A percentile compares a stretch with the other conserved stretches of the same genome.
These are phyloP conservation scores for Hypoxylon sp. DNA, from an alignment of 2,329 filamentous ascomycete species.

Conservation along the genomic window DNA sequence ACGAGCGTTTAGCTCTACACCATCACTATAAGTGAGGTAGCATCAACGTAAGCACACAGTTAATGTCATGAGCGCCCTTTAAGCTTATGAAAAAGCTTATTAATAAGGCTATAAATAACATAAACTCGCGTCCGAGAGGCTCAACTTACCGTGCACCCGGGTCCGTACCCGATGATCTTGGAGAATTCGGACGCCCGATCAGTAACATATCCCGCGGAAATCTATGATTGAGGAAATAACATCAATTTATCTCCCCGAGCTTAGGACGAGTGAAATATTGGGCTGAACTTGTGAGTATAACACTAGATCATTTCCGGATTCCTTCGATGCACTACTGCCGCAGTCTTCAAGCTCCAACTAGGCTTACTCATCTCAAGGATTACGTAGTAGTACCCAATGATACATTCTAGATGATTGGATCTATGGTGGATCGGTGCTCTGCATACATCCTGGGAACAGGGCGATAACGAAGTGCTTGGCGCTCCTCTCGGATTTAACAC, in stretches of 20 bases:
- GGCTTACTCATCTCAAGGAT: neutral
- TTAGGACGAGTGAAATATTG: neutral
- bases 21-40: neutral
- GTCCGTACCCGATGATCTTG: neutral
- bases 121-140: neutral
- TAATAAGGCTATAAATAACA: slow-evolving; percentile 22
- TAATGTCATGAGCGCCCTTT: slow-evolving; percentile 6
- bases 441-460: slow-evolving; percentile 4
- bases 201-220: neutral
- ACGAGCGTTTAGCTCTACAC: neutral
- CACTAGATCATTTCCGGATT: neutral
- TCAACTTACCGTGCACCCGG: neutral
- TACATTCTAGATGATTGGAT: neutral
- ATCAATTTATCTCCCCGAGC: neutral
- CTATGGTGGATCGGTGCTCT: slow-evolving; percentile 3
- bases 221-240: neutral
- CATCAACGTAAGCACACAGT: slow-evolving; percentile 3
- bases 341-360: neutral
- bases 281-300: neutral
- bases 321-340: neutral
- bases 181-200: neutral
- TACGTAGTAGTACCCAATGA: neutral
- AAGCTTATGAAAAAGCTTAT: slow-evolving; percentile 24
- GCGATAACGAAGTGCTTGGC: neutral
- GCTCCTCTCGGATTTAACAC: slow-evolving; percentile 18